A percentile compares a stretch with the other conserved stretches of the same genome.
These are phyloP conservation scores for Suillus paluster DNA, from an alignment of 768 basidiomycete genomes.

Conservation along the genomic window DNA sequence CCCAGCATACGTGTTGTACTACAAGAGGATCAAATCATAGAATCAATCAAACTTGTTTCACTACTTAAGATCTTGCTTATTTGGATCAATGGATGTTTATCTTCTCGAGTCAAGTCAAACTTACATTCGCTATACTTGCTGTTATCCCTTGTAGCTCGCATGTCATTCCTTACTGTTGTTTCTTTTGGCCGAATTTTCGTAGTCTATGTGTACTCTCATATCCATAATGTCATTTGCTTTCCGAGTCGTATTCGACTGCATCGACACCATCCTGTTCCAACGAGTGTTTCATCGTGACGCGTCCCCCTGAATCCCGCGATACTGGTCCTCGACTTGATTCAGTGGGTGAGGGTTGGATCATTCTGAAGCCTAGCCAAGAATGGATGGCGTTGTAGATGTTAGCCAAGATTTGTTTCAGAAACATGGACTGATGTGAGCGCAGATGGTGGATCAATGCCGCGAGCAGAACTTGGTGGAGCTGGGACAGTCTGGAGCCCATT, in stretches of 20 bases:
- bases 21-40: constrained; percentile 57
- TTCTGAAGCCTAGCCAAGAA: background rate
- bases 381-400: background rate
- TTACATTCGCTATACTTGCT: constrained; percentile 3
- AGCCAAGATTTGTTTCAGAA: background rate
- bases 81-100: constrained; percentile 9
- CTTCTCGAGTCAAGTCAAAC: background rate
- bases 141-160: constrained; percentile 3
- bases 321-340: background rate
- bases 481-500: background rate
- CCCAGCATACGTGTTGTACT: constrained; percentile 82
- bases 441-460: background rate
- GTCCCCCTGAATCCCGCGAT: background rate
- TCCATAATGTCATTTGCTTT: background rate
- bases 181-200: background rate
- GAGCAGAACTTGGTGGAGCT: background rate
- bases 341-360: background rate
- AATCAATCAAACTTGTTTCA: constrained; percentile 2
- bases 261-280: background rate
- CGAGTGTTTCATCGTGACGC: background rate
- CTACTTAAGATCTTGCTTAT: constrained; percentile 10
- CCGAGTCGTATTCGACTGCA: background rate
- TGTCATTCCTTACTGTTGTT: background rate
- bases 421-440: background rate
- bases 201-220: constrained; percentile 3